Evolutionary conservation across 2,329 filamentous ascomycete species (phyloP), one percentile per base, ranked within the genome.

Genomic region (Talaromyces sp.): DNA sequence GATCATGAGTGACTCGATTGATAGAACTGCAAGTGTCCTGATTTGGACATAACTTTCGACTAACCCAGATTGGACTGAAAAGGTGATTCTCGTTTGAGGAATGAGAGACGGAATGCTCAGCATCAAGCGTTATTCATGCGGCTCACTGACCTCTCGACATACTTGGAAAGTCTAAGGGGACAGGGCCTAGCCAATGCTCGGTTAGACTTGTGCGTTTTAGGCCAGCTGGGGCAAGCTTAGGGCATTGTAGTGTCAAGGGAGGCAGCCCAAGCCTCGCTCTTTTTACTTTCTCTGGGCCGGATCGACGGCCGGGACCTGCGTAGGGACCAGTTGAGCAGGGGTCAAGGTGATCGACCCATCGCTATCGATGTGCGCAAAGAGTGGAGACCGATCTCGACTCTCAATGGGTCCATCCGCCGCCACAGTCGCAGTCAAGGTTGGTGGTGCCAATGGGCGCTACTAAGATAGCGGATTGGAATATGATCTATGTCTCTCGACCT

Each of bases 301-400:
- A 64, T 64, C 63, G 61, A 57, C 61, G 27, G 8, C 47, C 59
- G 61, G 63, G 63, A 64, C 63, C 63, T 64, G 63, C 63, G 63
- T 64, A 63, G 40, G 40, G 60, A 59, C 57, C 54, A 60, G 44
- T 54, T 50, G 56, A 57, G 55, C 65, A 66, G 62, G 65, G 64
- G 64, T 63, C 61, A 64, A 56, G 56, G 55, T 66, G 67, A 70
- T 69, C 67, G 63, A 36, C 66, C 56, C 57, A 57, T 62, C 34
- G 53, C 57, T 61, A 64, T 60, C 65, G 63, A 61, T 58, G 59
- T 63, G 61, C 63, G 61, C 40, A 18, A 63, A 59, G 50, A 62
- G 59, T 61, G 62, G 57, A 59, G 62, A 61, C 44, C 52, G 64
- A 63, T 57, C 42, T 53, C 56, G 65, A 50, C 30, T 65, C 60